Evolutionary conservation across 2,329 filamentous ascomycete species (phyloP), one percentile per base, ranked within the genome.

Genomic region (Fusarium buxicola): DNA sequence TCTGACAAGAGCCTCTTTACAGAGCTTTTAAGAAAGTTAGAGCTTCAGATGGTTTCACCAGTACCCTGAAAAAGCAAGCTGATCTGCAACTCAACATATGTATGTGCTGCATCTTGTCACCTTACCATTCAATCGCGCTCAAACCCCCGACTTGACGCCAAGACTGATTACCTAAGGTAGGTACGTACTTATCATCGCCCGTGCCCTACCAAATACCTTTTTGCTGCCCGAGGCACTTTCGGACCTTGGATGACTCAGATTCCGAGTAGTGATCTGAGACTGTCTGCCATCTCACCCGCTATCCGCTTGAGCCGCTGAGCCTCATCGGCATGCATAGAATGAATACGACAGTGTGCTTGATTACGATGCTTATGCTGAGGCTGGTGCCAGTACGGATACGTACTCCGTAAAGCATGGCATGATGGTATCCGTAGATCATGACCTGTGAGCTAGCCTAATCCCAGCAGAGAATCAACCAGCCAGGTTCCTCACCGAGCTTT

Each of bases 161-260:
- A 48, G 9, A 18, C 21, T 21, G n/a, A n/a, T n/a, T n/a, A n/a
- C n/a, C n/a, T n/a, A n/a, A n/a, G n/a, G n/a, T n/a, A n/a, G n/a
- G n/a, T n/a, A 21, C 21, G 21, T n/a, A n/a, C n/a, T 4, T 21
- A 21, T 24, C 35, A 11, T 10, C 35, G 10, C 18, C 35, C 35
- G 5, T 38, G 35, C 34, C 16, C n/a, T 7, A 12, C 21, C 32
- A 46, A 40, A 38, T 34, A 63, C 60, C 25, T 51, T 25, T 55
- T 60, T 12, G 32, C 28, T 28, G 27, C 38, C 41, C 47, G 50
- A 62, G 61, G 24, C 11, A 28, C 41, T 21, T 38, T 56, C 30
- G 36, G 35, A 49, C 65, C 62, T 49, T 30, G 24, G 39, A 41
- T 65, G 62, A 58, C 62, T 65, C 53, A 59, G 48, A 49, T 51